A percentile compares a stretch with the other conserved stretches of the same genome.
Evolutionary conservation across 805 yeast genomes (phyloP).

Genomic region (Starmerella ratchasimensis): DNA sequence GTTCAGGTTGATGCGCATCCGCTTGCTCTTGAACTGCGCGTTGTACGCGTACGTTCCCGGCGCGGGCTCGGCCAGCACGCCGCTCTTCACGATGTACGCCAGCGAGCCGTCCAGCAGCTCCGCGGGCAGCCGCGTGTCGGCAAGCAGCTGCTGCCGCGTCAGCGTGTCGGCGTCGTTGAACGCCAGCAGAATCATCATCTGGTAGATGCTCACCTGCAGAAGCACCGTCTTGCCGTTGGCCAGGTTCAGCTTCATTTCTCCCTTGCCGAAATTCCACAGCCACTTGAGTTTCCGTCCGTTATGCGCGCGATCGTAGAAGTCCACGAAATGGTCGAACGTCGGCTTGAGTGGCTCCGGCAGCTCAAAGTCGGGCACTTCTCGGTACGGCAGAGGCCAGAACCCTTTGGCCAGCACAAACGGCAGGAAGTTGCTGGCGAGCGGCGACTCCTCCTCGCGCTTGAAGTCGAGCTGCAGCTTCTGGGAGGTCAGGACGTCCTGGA

Average conservation of each 20-base stretch:
- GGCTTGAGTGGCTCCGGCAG: constrained; percentile 56
- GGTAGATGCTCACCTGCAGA: constrained; percentile 72
- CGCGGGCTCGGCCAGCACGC: constrained; percentile 55
- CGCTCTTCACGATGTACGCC: constrained; percentile 64
- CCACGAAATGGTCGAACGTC: constrained; percentile 53
- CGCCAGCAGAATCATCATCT: constrained; percentile 74
- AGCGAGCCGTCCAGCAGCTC: constrained; percentile 64
- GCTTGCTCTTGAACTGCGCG: constrained; percentile 71
- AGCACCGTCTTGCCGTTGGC: constrained; percentile 43
- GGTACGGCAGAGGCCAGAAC: constrained; percentile 67
- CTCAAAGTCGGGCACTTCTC: constrained; percentile 33
- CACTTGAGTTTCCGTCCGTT: constrained; percentile 81
- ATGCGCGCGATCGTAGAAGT: constrained; percentile 60
- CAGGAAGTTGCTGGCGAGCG: constrained; percentile 37
- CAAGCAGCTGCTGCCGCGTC: constrained; percentile 46
- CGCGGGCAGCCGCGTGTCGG: constrained; percentile 51
- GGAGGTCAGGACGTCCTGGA: constrained; percentile 80
- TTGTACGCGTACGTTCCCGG: constrained; percentile 51
- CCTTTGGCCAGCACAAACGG: constrained; percentile 75
- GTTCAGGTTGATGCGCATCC: constrained; percentile 65
- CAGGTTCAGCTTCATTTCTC: constrained; percentile 77
- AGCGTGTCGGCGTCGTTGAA: constrained; percentile 57
- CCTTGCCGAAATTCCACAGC: constrained; percentile 91
- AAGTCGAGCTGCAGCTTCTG: constrained; percentile 54
- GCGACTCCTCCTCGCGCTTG: constrained; percentile 28